Evolutionary conservation across 2,329 filamentous ascomycete genomes (phyloP), one percentile per base, ranked within the genome.

Genomic region (Diaporthe sp.): DNA sequence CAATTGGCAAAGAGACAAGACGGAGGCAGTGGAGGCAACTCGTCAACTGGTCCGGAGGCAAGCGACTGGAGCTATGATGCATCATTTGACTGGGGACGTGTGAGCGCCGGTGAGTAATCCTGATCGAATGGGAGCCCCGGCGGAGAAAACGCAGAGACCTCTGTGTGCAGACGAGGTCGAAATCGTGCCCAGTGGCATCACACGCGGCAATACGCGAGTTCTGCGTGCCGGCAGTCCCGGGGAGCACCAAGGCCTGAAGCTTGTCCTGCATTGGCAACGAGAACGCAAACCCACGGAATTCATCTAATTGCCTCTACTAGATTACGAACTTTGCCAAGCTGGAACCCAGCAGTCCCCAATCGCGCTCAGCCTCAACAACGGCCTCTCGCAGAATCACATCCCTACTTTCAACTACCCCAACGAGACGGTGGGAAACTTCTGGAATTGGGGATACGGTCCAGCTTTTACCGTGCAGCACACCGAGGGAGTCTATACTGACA

Each of bases 281-380:
- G 25, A 15, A 20, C 31, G 12, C 22, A 28, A 53, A 37, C 2
- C 3, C 28, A 25, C 22, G 49, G 31, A 22, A 22, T 25, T 53
- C 47, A 68, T 53, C 65, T 68, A 68, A 68, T 53, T 53, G 22
- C 22, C 8, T 39, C 9, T 17, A 12, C 47, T 39, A 68, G 65
- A 68, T 4, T 81, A 8, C 20, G 55, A 63, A 17, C 80, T 85
- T 28, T 89, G 88, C 82, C 87, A 89, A 77, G 86, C 84, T 22
- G 87, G 88, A 49, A 88, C 86, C 0, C 85, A 87, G 74, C 88
- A 89, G 79, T 86, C 87, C 0, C 88, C 88, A 9, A 89, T 90
- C 71, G 81, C 83, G 0, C 83, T 89, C 10, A 81, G 79, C 12
- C 80, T 85, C 42, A 79, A 81, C 31, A 81, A 85, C 73, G 86